Evolutionary conservation across 345 rosid species (phyloP), one percentile per base, ranked within the genome.

Genomic region (Corchorus capsularis): DNA sequence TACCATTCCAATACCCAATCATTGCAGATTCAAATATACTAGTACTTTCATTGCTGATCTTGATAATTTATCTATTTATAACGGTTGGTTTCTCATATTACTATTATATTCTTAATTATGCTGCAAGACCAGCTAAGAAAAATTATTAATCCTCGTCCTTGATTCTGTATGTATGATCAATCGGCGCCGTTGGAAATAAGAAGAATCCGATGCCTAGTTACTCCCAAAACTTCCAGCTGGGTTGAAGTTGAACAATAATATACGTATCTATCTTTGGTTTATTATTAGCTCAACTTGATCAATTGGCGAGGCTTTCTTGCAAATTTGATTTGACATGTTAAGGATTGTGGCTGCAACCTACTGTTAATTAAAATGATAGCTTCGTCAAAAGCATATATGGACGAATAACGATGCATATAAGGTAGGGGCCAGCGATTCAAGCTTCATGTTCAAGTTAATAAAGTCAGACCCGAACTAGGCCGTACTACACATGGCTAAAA

Each of bases 191-290:
- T 73, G 19, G 43, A 15, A 15, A 74, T 27, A 27, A 27, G 77
- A 76, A 82, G 83, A 74, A 84, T 82, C 89, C 86, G 74, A 84
- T 76, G 83, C 71, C 66, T 70, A 62, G 56, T 39, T 32, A 27
- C 59, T 56, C 62, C 77, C 77, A 47, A 22, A 79, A 57, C 39
- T 49, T 56, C 76, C 85, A 82, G 81, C 83, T 82, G 78, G 83
- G 56, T 76, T 60, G 61, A 78, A 27, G 27, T 27, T 76, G 55
- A 50, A 9, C 6, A 6, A 39, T 39, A 22, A 15, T 15, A 15
- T 32, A 69, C 2, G 5, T 65, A 11, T 43, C 1, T 6, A 43
- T 4, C 52, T 34, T 43, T 45, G 16, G 9, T 4, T 41, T 43
- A n/a, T n/a, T 43, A 43, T 43, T 5, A 64, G 32, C 50, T 64